phyloP scores from a whole-genome alignment of 768 basidiomycete species.

The Leccinum variicolor region DNA sequence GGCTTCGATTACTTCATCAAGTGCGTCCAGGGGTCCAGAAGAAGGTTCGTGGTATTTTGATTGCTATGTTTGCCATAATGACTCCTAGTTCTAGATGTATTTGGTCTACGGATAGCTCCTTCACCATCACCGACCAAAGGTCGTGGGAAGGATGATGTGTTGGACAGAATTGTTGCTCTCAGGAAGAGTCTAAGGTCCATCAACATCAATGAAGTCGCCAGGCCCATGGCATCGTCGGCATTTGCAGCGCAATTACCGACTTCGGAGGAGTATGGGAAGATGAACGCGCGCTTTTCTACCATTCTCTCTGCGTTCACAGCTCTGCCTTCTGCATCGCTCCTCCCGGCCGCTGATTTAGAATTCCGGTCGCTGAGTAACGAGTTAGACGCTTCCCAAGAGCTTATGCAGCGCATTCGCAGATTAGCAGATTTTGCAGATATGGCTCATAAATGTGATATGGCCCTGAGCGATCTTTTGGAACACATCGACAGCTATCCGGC shows the following conservation, averaged over 20 bases:
- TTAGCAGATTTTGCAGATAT: slow-evolving; percentile 53
- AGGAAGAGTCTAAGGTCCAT: slow-evolving; percentile 62
- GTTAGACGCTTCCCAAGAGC: slow-evolving; percentile 44
- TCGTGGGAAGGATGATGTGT: slow-evolving; percentile 43
- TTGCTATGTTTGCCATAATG: slow-evolving; percentile 1
- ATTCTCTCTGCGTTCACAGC: slow-evolving; percentile 44
- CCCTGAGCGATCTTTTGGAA: slow-evolving; percentile 80
- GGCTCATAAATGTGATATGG: slow-evolving; percentile 61
- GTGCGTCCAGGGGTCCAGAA: slow-evolving; percentile 1
- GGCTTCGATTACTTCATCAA: background rate
- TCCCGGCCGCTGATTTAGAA: slow-evolving; percentile 49
- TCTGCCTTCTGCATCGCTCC: slow-evolving; percentile 44
- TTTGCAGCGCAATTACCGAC: slow-evolving; percentile 49
- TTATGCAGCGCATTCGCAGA: slow-evolving; percentile 49
- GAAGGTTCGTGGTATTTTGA: slow-evolving; percentile 23
- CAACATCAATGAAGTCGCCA: slow-evolving; percentile 52
- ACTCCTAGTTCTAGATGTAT: slow-evolving; percentile 49
- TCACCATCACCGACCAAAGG: slow-evolving; percentile 32
- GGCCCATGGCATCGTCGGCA: slow-evolving; percentile 35
- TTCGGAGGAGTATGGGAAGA: slow-evolving; percentile 41
- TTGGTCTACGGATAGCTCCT: slow-evolving; percentile 43
- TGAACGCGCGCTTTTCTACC: slow-evolving; percentile 44
- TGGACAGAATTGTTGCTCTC: slow-evolving; percentile 48
- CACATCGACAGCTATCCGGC: slow-evolving; percentile 84
- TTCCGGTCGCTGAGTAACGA: slow-evolving; percentile 60